Evolutionary conservation across 345 rosid genomes (phyloP).

Genomic region (Streptanthus diversifolius): DNA sequence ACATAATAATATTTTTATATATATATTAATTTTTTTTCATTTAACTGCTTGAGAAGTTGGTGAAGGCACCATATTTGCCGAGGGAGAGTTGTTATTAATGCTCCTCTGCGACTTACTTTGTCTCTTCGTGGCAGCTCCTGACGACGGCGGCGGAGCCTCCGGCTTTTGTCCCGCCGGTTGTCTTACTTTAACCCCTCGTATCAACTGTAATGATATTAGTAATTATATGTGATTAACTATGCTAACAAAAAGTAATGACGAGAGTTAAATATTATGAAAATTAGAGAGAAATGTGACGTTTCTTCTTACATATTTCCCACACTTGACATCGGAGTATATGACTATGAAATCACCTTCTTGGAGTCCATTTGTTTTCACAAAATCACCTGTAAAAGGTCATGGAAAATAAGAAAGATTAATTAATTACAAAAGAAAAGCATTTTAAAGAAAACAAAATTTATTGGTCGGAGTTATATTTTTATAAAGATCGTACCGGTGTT

Average conservation of each 20-base stretch:
- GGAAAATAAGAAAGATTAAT: not conserved
- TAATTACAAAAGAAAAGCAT: not conserved
- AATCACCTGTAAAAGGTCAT: constrained; percentile 54
- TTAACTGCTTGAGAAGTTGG: constrained; percentile 32
- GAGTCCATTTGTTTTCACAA: constrained; percentile 88
- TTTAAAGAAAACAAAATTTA: not conserved
- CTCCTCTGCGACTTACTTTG: constrained; percentile 66
- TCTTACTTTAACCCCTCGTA: constrained; percentile 96
- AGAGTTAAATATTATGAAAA: not conserved
- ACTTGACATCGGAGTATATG: constrained; percentile 85
- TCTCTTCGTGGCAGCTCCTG: constrained; percentile 41
- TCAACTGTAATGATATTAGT: constrained; percentile 49
- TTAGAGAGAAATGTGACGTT: not conserved
- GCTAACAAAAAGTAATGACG: not conserved
- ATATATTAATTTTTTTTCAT: not conserved
- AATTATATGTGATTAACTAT: not conserved
- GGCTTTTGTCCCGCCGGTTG: constrained; percentile 55
- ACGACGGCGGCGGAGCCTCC: constrained; percentile 36
- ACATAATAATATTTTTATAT: constrained; percentile 15
- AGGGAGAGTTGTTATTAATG: constrained; percentile 41
- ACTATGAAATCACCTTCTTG: constrained; percentile 99
- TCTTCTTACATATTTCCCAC: constrained; percentile 83
- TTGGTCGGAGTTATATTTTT: not conserved
- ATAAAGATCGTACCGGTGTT: constrained; percentile 69
- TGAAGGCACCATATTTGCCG: constrained; percentile 26